Conservation (phyloP, 441 rosid species). For the Brassica hybrid region DNA sequence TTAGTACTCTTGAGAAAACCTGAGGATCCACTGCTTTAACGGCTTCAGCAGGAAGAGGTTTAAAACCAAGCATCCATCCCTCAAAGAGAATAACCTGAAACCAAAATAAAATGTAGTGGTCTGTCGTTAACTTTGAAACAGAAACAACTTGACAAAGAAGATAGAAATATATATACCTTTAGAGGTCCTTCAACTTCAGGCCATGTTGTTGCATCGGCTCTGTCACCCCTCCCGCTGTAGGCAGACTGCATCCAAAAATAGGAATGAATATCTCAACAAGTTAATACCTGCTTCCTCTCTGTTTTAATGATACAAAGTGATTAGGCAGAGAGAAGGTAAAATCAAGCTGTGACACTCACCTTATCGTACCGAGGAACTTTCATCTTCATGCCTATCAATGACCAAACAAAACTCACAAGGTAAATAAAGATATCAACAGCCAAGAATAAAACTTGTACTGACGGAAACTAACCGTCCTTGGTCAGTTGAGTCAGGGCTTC, state of each 20-base stretch:
- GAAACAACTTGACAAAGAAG: slow-evolving; percentile 21
- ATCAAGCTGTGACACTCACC: slow-evolving; percentile 47
- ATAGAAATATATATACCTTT: slow-evolving; percentile 46
- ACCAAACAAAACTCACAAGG: slow-evolving; percentile 26
- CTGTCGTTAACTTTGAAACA: neutral
- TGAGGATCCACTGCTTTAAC: slow-evolving; percentile 87
- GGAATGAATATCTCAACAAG: too few relatives aligned
- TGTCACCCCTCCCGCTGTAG: slow-evolving; percentile 84
- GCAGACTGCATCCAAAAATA: slow-evolving; percentile 72
- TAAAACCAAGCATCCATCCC: slow-evolving; percentile 99
- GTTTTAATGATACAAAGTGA: neutral
- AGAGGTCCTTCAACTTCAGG: slow-evolving; percentile 94
- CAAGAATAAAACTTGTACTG: neutral
- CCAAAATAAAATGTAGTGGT: neutral
- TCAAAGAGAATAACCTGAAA: slow-evolving; percentile 80
- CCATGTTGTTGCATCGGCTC: slow-evolving; percentile 86
- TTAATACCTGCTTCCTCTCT: slow-evolving; percentile 5
- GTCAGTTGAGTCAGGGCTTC: slow-evolving; percentile 60
- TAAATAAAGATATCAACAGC: slow-evolving; percentile 19
- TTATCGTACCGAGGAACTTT: slow-evolving; percentile 91
- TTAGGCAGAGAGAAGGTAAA: slow-evolving; percentile 17
- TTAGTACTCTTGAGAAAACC: slow-evolving; percentile 46
- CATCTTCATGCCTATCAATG: slow-evolving; percentile 78
- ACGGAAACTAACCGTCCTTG: slow-evolving; percentile 66
- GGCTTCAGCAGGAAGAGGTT: slow-evolving; percentile 63